phyloP scores from a whole-genome alignment of 2,329 filamentous ascomycete genomes.

The Xylaria sp. region DNA sequence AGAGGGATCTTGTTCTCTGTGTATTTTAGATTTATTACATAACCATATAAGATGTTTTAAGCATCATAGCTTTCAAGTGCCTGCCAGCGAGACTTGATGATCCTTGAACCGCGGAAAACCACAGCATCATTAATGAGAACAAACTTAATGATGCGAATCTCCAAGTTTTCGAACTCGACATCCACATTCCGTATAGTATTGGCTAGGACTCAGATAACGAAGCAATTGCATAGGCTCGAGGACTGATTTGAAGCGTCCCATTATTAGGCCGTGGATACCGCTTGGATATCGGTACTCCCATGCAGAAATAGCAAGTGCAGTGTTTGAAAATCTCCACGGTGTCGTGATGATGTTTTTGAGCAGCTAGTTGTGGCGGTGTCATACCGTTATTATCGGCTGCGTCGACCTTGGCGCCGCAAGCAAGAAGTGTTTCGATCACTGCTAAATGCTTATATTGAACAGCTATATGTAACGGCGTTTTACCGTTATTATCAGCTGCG shows the following conservation, averaged over 20 bases:
- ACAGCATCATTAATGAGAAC: too few species aligned
- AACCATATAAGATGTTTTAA: too few species aligned
- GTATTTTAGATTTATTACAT: too few species aligned
- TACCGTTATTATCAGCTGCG: not conserved
- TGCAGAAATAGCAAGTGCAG: not conserved
- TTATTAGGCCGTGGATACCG: not conserved
- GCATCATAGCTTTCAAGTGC: too few species aligned
- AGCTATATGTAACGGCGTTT: slow-evolving; percentile 5
- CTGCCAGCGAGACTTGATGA: too few species aligned
- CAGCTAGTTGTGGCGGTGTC: not conserved
- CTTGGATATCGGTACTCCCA: not conserved
- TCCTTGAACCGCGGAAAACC: too few species aligned
- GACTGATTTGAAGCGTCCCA: not conserved
- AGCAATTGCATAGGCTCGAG: not conserved
- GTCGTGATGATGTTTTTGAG: too few species aligned
- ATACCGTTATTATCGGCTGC: not conserved
- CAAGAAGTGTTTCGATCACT: too few species aligned
- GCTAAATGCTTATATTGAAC: too few species aligned
- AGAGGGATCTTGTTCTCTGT: too few species aligned
- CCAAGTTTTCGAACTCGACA: too few species aligned
- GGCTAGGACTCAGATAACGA: not conserved
- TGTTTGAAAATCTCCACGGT: not conserved
- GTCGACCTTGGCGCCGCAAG: not conserved
- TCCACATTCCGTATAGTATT: not conserved
- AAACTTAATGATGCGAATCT: too few species aligned